Base-by-base conservation (phyloP, 768 basidiomycete genomes). In the Nevesoporus exiguus region DNA sequence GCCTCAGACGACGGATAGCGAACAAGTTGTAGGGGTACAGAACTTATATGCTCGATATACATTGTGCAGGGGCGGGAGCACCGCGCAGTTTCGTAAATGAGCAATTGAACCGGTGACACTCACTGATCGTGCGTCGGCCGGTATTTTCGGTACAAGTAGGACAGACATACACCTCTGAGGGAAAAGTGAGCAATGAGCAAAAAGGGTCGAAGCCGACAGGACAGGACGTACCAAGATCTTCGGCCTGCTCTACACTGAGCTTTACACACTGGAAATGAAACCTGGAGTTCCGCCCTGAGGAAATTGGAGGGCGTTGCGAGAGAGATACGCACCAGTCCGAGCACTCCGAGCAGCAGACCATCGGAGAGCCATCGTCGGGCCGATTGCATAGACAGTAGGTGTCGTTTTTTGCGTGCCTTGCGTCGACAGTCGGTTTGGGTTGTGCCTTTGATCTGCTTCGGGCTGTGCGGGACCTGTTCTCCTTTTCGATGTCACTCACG, bases 181-280 rank as follows among this genome's bases (percentile, higher is more conserved):
- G 45, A 52, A 21, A 21, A 51, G 6, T 37, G 7, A n/a, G 56
- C 30, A 44, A 58, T 67, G 30, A 66, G 61, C 31, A 58, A 49
- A 31, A 50, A 46, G 9, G 47, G 19, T 49, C 9, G 7, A 27
- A 15, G 34, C 5, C n/a, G 40, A 47, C 46, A 54, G 54, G 46
- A 48, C 15, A 43, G 29, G 53, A 81, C 89, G 76, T 69, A 90
- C 89, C 81, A 68, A 93, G 87, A 66, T 89, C 85, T 63, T 84
- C 84, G 9, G 90, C 90, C 59, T 85, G 78, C 47, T 77, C 72
- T 59, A 82, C 80, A 53, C 68, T 76, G 45, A 93, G 68, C 54
- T 80, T 73, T 10, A 92, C 77, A 71, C 91, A 93, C n/a, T 72
- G 70, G 61, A 93, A 93, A 69, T 93, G 91, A 70, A 83, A 91